Percentiles rank a stretch among this genome's conserved stretches.
Conservation (phyloP, 306 rosid genomes). For the Gillenia trifoliata region DNA sequence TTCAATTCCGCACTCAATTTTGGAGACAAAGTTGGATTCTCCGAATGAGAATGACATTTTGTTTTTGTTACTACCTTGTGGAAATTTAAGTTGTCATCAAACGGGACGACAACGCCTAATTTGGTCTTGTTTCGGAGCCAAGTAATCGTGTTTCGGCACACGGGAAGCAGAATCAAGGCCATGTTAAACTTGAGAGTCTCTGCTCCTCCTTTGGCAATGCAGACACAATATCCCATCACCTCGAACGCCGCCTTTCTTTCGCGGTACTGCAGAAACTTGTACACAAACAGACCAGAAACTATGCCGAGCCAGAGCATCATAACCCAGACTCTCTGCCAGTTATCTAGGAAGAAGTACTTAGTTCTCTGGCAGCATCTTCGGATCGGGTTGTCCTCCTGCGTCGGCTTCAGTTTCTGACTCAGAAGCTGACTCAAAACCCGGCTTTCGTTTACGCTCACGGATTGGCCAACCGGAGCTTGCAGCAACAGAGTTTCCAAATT, state of each 20-base stretch:
- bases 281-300: conserved; percentile 32
- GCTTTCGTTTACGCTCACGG: conserved; percentile 46
- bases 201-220: conserved; percentile 59
- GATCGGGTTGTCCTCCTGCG: conserved; percentile 35
- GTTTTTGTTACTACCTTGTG: conserved; percentile 32
- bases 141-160: conserved; percentile 63
- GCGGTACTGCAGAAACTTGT: conserved; percentile 48
- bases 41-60: not conserved
- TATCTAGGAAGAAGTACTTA: conserved; percentile 42
- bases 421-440: conserved; percentile 43
- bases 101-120: conserved; percentile 41
- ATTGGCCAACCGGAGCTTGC: conserved; percentile 46
- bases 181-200: conserved; percentile 61
- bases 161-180: conserved; percentile 54
- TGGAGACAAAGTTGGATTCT: not conserved
- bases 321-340: conserved; percentile 60
- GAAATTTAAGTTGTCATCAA: conserved; percentile 55
- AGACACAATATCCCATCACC: conserved; percentile 57
- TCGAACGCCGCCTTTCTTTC: conserved; percentile 23
- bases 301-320: conserved; percentile 42
- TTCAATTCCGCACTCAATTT: not conserved
- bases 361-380: conserved; percentile 18
- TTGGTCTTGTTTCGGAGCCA: conserved; percentile 66
- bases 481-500: conserved; percentile 45
- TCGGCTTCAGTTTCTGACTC: conserved; percentile 57